phyloP scores from a whole-genome alignment of 495 filamentous ascomycete genomes.

The Penicillium nucicola region DNA sequence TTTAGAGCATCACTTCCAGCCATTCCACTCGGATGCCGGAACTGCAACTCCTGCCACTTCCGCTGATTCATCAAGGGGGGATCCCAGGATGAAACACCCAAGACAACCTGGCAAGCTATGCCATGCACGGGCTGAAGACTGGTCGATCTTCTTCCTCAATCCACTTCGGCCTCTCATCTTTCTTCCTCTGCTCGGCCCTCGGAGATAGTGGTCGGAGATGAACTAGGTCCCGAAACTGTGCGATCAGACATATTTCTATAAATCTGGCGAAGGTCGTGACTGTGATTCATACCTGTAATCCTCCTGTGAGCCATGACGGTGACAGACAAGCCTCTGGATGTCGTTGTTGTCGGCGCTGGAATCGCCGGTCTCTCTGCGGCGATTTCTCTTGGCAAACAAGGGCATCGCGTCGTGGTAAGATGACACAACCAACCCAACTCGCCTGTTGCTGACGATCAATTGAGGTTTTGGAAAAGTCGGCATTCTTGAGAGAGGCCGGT shows the following conservation, averaged over 20 bases:
- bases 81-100: too few species aligned
- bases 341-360: constrained; percentile 28
- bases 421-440: not conserved
- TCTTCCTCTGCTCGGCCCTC: not conserved
- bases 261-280: not conserved
- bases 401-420: constrained; percentile 29
- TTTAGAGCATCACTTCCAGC: too few species aligned
- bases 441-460: not conserved
- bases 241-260: not conserved
- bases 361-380: constrained; percentile 31
- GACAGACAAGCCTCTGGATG: constrained; percentile 8
- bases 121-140: too few species aligned
- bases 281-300: not conserved
- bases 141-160: too few species aligned
- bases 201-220: not conserved
- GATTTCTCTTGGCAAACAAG: constrained; percentile 28
- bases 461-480: constrained; percentile 50
- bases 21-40: too few species aligned
- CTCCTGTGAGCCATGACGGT: not conserved
- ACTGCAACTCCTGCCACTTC: too few species aligned
- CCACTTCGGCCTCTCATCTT: not conserved
- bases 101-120: too few species aligned
- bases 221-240: not conserved
- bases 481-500: constrained; percentile 52
- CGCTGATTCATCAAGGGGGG: too few species aligned